Base-by-base conservation (phyloP, 106 monocot species). In the Narthecium ossifragum region DNA sequence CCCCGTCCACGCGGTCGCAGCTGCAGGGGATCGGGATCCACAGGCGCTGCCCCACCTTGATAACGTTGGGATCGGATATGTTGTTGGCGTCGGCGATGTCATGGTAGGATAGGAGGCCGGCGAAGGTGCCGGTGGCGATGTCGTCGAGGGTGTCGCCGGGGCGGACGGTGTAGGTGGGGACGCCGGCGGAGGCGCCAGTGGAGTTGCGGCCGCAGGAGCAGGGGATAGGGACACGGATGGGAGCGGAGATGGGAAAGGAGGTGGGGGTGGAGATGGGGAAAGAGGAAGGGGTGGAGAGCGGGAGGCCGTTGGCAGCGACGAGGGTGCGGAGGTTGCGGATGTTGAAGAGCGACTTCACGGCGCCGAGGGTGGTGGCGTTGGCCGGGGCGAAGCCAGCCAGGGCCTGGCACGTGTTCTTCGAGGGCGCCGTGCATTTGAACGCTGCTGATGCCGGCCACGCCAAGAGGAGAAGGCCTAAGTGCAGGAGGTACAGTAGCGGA, bases 361-460 rank as follows among this genome's bases (percentile, higher is more conserved):
- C 60, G 30, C 55, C 46, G 78, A 66, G 71, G 66, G 87, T 87
- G 60, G 92, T 92, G 67, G 64, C 57, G 63, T 87, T 87, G 13
- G 39, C 8, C 26, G 83, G 57, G 8, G 52, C 37, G 75, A 80
- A 84, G 71, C 75, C 80, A 31, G 75, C 23, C 3, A 92, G 66
- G 37, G 82, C 62, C 55, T 77, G 69, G 64, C 92, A 92, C 26
- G 61, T 58, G 50, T 57, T 23, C 45, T 23, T 45, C 14, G 66
- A 18, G 6, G 70, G 28, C 34, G 34, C 1, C 34, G 26, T 62
- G 87, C 92, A 92, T 8, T 38, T 43, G 75, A 92, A 92, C 12
- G 45, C 18, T 22, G 52, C 60, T n/a, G 10, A 82, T 64, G 43
- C 55, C 40, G 8, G 50, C 57, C 29, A 57, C 31, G 26, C 22